These are phyloP conservation scores for Solanum virginianum DNA, from an alignment of 257 asterid species.

Conservation along the genomic window DNA sequence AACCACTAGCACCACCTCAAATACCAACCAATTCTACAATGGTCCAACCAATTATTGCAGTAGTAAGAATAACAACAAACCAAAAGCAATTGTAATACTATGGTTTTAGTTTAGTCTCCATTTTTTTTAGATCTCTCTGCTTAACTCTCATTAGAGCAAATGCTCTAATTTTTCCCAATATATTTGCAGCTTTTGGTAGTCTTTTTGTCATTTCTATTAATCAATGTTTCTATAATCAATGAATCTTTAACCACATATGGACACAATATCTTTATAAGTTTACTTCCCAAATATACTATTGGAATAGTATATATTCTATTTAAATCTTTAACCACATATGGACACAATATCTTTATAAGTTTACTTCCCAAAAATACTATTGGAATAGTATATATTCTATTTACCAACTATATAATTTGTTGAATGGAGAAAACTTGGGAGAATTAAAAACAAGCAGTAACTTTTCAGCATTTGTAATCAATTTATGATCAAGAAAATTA, in stretches of 20 bases:
- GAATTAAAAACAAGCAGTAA: neutral
- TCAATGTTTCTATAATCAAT: neutral
- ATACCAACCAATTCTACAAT: neutral
- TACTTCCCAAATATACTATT: neutral
- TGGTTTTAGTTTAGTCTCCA: slow-evolving; percentile 10
- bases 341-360: neutral
- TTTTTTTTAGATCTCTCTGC: neutral
- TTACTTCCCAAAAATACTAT: neutral
- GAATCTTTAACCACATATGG: neutral
- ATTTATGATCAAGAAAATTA: slow-evolving; percentile 40
- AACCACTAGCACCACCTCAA: neutral
- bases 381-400: neutral
- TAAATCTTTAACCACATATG: too few species aligned
- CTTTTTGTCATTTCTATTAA: neutral
- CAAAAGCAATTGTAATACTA: slow-evolving; percentile 1
- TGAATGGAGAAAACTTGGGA: neutral
- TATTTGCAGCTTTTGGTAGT: neutral
- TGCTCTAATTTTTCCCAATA: neutral
- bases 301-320: neutral
- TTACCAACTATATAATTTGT: neutral
- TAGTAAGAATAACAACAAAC: neutral
- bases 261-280: neutral
- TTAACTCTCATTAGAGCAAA: neutral
- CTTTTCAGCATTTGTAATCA: neutral
- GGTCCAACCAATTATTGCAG: neutral